These are phyloP conservation scores for Euptelea pleiosperma DNA, from an alignment of 164 flowering plant species.

Conservation along the genomic window DNA sequence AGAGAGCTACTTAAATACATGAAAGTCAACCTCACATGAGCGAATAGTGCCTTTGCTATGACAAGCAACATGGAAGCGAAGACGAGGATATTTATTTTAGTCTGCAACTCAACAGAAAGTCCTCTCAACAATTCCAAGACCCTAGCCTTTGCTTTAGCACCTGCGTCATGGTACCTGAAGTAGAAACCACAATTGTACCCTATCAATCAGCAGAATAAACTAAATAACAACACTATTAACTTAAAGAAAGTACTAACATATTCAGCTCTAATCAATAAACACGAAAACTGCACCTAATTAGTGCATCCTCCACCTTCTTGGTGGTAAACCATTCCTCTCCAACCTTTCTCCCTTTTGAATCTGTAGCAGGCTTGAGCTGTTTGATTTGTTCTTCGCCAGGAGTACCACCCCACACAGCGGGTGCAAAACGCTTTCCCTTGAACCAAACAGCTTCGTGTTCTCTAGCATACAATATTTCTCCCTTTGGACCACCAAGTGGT, in stretches of 20 bases:
- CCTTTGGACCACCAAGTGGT: slow-evolving; percentile 89
- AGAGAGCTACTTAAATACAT: not conserved
- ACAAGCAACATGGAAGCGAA: slow-evolving; percentile 87
- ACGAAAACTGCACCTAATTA: slow-evolving; percentile 50
- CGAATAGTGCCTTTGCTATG: slow-evolving; percentile 84
- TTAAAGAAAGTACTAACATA: not conserved
- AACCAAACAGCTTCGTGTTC: slow-evolving; percentile 98
- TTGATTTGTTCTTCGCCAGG: slow-evolving; percentile 91
- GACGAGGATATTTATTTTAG: slow-evolving; percentile 74
- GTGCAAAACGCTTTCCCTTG: slow-evolving; percentile 82
- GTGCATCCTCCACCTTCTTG: slow-evolving; percentile 73
- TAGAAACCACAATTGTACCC: slow-evolving; percentile 9
- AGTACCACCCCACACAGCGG: slow-evolving; percentile 78
- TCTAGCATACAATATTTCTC: slow-evolving; percentile 78
- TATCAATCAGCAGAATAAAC: slow-evolving; percentile 3
- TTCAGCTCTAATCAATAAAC: not conserved
- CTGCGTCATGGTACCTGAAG: slow-evolving; percentile 83
- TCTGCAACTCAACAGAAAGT: slow-evolving; percentile 75
- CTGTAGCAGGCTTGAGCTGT: slow-evolving; percentile 75
- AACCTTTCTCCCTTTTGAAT: slow-evolving; percentile 91
- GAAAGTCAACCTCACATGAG: slow-evolving; percentile 80
- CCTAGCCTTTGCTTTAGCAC: slow-evolving; percentile 62
- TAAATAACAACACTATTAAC: not conserved
- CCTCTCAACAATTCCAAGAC: slow-evolving; percentile 76
- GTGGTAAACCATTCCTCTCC: slow-evolving; percentile 99